Conservation (phyloP, 192 early-diverging fungal species). For the Podila epigama region DNA sequence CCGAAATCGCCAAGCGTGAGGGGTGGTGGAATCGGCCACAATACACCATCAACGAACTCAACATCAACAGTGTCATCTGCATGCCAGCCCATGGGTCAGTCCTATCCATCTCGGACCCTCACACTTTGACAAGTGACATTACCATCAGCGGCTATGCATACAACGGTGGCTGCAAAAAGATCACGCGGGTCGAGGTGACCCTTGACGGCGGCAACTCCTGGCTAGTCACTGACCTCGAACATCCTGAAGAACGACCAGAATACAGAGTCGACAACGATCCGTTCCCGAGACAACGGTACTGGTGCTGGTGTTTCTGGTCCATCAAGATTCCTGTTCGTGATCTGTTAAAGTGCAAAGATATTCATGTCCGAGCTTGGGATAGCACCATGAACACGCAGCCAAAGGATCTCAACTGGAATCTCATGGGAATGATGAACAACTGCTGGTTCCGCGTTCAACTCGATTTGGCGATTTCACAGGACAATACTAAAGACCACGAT, state of each 20-base stretch:
- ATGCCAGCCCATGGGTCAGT: conserved; percentile 65
- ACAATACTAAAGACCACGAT: too few relatives aligned
- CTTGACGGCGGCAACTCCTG: conserved; percentile 86
- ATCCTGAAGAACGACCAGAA: conserved; percentile 44
- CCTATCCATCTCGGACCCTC: conserved; percentile 17
- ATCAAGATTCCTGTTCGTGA: conserved; percentile 42
- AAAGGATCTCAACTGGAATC: conserved; percentile 66
- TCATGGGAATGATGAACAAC: conserved; percentile 84
- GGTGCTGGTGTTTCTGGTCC: conserved; percentile 75
- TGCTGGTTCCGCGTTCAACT: conserved; percentile 64
- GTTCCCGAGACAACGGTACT: conserved; percentile 50
- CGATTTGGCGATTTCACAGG: conserved; percentile 14
- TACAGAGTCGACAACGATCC: conserved; percentile 19
- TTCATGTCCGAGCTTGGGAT: conserved; percentile 72
- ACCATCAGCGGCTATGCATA: conserved; percentile 82
- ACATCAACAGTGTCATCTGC: conserved; percentile 80
- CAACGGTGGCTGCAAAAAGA: conserved; percentile 73
- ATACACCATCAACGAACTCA: conserved; percentile 79
- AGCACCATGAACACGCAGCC: conserved; percentile 66
- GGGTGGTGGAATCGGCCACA: conserved; percentile 62
- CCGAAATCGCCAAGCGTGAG: conserved; percentile 56
- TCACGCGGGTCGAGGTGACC: conserved; percentile 82
- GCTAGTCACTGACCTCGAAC: conserved; percentile 67
- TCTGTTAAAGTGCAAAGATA: conserved; percentile 54
- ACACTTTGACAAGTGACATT: conserved; percentile 14